Conservation (phyloP, 1,284 basidiomycete species). For the Limonomyces culmigenus region DNA sequence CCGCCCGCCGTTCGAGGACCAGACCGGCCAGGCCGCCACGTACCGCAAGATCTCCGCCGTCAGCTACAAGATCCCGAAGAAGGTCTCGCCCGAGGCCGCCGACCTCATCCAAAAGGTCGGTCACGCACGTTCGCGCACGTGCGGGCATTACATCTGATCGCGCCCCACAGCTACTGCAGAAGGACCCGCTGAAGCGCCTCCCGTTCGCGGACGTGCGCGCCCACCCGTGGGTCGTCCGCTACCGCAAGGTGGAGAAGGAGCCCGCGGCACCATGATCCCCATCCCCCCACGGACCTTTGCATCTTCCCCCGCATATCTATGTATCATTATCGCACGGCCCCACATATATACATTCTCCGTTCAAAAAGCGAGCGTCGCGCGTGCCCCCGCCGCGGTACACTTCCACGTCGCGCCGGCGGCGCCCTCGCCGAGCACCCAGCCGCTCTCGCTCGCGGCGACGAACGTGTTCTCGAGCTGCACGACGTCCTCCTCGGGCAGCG, state of each 20-base stretch:
- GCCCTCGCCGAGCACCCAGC: slow-evolving; percentile 20
- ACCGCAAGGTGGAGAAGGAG: too few relatives aligned
- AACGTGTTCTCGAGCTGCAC: slow-evolving; percentile 21
- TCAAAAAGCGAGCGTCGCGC: neutral
- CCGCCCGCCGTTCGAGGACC: slow-evolving; percentile 87
- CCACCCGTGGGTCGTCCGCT: slow-evolving; percentile 90
- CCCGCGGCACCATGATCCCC: too few relatives aligned
- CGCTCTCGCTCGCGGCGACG: slow-evolving; percentile 41
- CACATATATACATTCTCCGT: too few relatives aligned
- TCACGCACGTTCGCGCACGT: too few relatives aligned
- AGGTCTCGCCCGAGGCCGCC: slow-evolving; percentile 45
- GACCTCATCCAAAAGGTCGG: slow-evolving; percentile 47
- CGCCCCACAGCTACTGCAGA: slow-evolving; percentile 58
- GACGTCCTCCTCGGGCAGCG: slow-evolving; percentile 6
- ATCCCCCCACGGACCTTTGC: too few relatives aligned
- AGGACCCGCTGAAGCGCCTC: slow-evolving; percentile 73
- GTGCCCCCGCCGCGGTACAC: slow-evolving; percentile 19
- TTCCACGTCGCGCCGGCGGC: slow-evolving; percentile 17
- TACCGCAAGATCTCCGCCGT: slow-evolving; percentile 76
- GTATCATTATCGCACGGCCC: too few relatives aligned
- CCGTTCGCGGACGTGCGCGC: slow-evolving; percentile 65
- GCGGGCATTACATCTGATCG: slow-evolving; percentile 11
- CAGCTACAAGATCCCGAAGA: slow-evolving; percentile 61
- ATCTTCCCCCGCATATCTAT: too few relatives aligned
- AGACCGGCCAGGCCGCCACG: slow-evolving; percentile 67